These are phyloP conservation scores for Scheffersomyces ergatensis DNA, from an alignment of 805 yeast species.

Conservation along the genomic window DNA sequence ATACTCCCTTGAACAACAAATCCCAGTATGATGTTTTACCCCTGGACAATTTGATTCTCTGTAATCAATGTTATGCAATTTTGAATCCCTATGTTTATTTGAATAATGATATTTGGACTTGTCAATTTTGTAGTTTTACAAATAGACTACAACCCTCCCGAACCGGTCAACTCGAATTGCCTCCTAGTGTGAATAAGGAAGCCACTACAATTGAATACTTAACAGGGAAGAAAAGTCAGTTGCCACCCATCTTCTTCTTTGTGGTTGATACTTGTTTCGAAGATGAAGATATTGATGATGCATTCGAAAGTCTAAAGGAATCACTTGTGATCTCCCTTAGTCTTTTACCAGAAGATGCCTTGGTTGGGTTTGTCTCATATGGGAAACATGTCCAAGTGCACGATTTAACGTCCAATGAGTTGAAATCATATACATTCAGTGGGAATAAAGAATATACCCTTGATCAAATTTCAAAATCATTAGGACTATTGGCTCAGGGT, in stretches of 20 bases:
- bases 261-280: conserved; percentile 59
- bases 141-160: conserved; percentile 37
- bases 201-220: conserved; percentile 54
- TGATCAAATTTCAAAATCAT: conserved; percentile 43
- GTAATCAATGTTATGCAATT: conserved; percentile 55
- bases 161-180: conserved; percentile 20
- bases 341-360: conserved; percentile 52
- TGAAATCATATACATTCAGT: conserved; percentile 46
- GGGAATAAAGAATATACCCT: conserved; percentile 52
- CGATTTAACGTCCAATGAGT: conserved; percentile 40
- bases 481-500: conserved; percentile 42
- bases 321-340: conserved; percentile 42
- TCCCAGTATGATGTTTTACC: conserved; percentile 23
- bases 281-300: conserved; percentile 45
- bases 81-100: conserved; percentile 50
- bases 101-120: conserved; percentile 45
- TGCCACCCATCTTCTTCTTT: conserved; percentile 49
- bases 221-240: conserved; percentile 33
- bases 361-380: conserved; percentile 57
- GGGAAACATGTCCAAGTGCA: conserved; percentile 62
- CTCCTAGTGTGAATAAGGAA: conserved; percentile 34
- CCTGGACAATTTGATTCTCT: conserved; percentile 38
- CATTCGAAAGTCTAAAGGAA: conserved; percentile 46
- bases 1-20: conserved; percentile 56
- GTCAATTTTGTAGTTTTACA: conserved; percentile 53